Conservation (phyloP, 768 basidiomycete genomes). For the Leccinellum luteum region DNA sequence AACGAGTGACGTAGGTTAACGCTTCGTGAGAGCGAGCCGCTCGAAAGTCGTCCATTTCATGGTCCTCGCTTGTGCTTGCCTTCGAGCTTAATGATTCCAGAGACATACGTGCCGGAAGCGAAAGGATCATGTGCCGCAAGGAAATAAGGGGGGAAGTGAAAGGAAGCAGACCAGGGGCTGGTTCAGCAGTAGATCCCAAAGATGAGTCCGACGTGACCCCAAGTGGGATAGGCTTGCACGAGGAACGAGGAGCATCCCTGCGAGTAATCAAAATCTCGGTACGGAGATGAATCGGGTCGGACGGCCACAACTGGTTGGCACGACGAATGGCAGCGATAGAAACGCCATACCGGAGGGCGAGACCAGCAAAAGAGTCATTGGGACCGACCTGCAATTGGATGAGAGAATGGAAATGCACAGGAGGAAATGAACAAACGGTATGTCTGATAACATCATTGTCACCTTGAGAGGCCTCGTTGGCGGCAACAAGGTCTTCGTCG, state of each 20-base stretch:
- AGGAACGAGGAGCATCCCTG: slow-evolving; percentile 5
- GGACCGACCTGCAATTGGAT: slow-evolving; percentile 52
- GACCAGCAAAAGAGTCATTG: slow-evolving; percentile 79
- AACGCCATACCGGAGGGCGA: slow-evolving; percentile 88
- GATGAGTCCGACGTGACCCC: background rate
- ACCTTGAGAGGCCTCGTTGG: background rate
- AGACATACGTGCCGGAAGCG: slow-evolving; percentile 30
- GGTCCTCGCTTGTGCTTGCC: slow-evolving; percentile 27
- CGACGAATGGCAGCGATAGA: slow-evolving; percentile 77
- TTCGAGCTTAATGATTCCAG: slow-evolving; percentile 30
- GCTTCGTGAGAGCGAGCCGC: background rate
- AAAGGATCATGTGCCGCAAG: slow-evolving; percentile 22
- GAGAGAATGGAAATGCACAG: background rate
- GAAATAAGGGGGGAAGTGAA: slow-evolving; percentile 19
- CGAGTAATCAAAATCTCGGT: slow-evolving; percentile 75
- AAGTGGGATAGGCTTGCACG: slow-evolving; percentile 1
- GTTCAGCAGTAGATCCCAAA: background rate
- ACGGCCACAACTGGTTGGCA: slow-evolving; percentile 91
- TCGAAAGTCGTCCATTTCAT: slow-evolving; percentile 24
- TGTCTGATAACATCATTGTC: slow-evolving; percentile 12
- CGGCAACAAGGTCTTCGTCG: background rate
- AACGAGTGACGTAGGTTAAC: background rate
- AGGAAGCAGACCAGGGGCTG: slow-evolving; percentile 2
- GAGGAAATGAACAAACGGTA: slow-evolving; percentile 12
- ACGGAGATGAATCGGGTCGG: slow-evolving; percentile 88